These are phyloP conservation scores for Geranomyces variabilis DNA, from an alignment of 192 early-diverging fungal genomes.

Conservation along the genomic window DNA sequence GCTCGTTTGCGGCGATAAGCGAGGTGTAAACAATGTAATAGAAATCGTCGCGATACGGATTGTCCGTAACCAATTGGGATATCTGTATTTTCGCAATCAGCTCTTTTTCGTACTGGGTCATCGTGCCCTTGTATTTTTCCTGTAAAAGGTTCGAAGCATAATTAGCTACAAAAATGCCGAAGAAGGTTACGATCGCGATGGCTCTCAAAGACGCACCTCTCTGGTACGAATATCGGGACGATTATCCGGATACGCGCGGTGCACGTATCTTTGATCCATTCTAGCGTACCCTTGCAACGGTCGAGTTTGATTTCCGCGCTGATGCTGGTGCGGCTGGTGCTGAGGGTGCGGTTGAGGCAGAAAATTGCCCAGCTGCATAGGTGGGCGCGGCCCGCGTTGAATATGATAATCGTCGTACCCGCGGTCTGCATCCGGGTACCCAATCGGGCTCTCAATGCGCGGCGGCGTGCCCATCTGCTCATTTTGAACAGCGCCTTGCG, in stretches of 20 bases:
- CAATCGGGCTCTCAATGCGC: background rate
- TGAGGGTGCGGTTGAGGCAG: slow-evolving; percentile 28
- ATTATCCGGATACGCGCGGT: background rate
- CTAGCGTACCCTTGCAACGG: slow-evolving; percentile 23
- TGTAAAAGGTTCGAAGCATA: slow-evolving; percentile 43
- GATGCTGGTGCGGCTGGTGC: too few species aligned
- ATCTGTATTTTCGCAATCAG: slow-evolving; percentile 93
- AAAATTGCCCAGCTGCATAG: slow-evolving; percentile 32
- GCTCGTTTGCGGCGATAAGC: slow-evolving; percentile 23
- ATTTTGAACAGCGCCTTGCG: slow-evolving; percentile 8
- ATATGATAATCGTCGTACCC: slow-evolving; percentile 18
- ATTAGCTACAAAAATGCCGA: background rate
- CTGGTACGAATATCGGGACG: slow-evolving; percentile 26
- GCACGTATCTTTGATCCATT: slow-evolving; percentile 14
- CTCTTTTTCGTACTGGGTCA: slow-evolving; percentile 95
- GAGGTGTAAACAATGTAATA: slow-evolving; percentile 90
- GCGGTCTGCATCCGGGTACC: background rate
- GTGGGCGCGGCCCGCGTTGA: slow-evolving; percentile 19
- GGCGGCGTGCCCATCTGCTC: slow-evolving; percentile 10
- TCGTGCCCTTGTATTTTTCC: slow-evolving; percentile 83
- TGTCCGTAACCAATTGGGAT: slow-evolving; percentile 88
- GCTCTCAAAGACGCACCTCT: slow-evolving; percentile 35
- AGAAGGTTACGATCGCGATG: slow-evolving; percentile 20
- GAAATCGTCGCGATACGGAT: slow-evolving; percentile 93
- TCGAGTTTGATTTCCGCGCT: background rate